A percentile compares a stretch with the other conserved stretches of the same genome.
These are phyloP conservation scores for Blastobotrys aristatus DNA, from an alignment of 1,139 yeast species.

Conservation along the genomic window DNA sequence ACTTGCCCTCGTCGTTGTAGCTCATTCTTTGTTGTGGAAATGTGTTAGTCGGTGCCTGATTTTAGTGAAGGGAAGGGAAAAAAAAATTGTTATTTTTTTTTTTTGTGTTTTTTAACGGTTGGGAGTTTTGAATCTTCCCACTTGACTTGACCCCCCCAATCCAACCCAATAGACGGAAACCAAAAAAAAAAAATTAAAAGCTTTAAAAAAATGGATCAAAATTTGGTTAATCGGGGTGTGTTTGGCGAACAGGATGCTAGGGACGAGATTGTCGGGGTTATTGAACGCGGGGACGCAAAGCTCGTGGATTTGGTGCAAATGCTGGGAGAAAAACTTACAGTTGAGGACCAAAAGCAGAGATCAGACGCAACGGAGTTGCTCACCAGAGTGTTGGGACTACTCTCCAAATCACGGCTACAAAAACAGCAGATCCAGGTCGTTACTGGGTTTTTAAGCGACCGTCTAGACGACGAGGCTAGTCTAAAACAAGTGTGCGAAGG, in stretches of 20 bases:
- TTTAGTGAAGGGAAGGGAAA: too few relatives aligned
- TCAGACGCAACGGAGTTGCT: slow-evolving; percentile 52
- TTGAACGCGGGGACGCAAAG: slow-evolving; percentile 38
- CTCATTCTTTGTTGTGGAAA: not conserved
- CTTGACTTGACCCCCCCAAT: not conserved
- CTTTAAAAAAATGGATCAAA: slow-evolving; percentile 17
- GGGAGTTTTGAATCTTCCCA: not conserved
- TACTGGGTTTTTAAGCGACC: slow-evolving; percentile 55
- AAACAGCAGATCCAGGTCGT: slow-evolving; percentile 66
- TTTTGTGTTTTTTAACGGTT: not conserved
- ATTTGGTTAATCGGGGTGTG: slow-evolving; percentile 29
- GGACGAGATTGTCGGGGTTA: slow-evolving; percentile 26
- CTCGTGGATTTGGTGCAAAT: slow-evolving; percentile 51
- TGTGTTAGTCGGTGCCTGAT: too few relatives aligned
- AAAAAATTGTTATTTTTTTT: not conserved
- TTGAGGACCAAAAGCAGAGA: slow-evolving; percentile 50
- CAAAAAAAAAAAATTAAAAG: not conserved
- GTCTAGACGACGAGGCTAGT: slow-evolving; percentile 61
- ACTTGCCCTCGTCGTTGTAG: slow-evolving; percentile 25
- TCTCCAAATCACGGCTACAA: slow-evolving; percentile 41
- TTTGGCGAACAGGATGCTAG: slow-evolving; percentile 35
- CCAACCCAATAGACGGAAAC: too few relatives aligned
- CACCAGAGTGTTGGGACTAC: slow-evolving; percentile 43
- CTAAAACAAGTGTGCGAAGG: slow-evolving; percentile 53
- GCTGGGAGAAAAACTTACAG: slow-evolving; percentile 60